phyloP scores from a whole-genome alignment of 257 asterid genomes.

The Haberlea rhodopensis region DNA sequence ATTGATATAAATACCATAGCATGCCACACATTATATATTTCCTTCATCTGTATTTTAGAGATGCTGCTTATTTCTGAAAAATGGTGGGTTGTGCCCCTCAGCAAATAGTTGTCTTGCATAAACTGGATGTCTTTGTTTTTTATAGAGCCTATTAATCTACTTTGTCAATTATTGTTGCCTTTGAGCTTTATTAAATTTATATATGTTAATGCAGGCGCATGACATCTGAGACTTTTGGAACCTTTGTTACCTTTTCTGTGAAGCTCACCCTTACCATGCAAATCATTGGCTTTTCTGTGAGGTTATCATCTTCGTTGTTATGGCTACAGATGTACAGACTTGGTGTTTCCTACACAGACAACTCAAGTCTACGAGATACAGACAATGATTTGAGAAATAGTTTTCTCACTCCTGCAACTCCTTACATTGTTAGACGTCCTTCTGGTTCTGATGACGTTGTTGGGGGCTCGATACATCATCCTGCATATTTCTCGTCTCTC shows the following conservation, averaged over 20 bases:
- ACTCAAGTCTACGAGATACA: slow-evolving; percentile 55
- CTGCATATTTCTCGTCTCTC: slow-evolving; percentile 73
- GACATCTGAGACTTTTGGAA: slow-evolving; percentile 60
- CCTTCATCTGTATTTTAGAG: no score
- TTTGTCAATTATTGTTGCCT: slow-evolving; percentile 5
- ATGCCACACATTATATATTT: no score
- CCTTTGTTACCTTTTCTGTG: slow-evolving; percentile 61
- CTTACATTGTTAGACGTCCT: slow-evolving; percentile 44
- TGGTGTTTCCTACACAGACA: slow-evolving; percentile 67
- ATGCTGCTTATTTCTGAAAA: no score
- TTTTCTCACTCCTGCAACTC: slow-evolving; percentile 80
- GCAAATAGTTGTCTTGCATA: no score
- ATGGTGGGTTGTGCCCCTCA: no score
- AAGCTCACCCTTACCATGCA: slow-evolving; percentile 88
- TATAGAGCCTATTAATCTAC: background rate
- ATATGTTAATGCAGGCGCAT: slow-evolving; percentile 55
- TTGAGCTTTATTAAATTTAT: slow-evolving; percentile 5
- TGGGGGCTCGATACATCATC: slow-evolving; percentile 78
- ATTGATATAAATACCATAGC: no score
- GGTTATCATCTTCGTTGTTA: slow-evolving; percentile 71
- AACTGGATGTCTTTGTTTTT: background rate
- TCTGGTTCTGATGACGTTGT: slow-evolving; percentile 64
- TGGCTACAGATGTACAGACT: slow-evolving; percentile 97
- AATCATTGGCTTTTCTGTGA: slow-evolving; percentile 68
- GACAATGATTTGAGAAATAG: slow-evolving; percentile 74